Evolutionary conservation across 441 rosid genomes (phyloP), one percentile per base, ranked within the genome.

Genomic region (Jatropha multifida): DNA sequence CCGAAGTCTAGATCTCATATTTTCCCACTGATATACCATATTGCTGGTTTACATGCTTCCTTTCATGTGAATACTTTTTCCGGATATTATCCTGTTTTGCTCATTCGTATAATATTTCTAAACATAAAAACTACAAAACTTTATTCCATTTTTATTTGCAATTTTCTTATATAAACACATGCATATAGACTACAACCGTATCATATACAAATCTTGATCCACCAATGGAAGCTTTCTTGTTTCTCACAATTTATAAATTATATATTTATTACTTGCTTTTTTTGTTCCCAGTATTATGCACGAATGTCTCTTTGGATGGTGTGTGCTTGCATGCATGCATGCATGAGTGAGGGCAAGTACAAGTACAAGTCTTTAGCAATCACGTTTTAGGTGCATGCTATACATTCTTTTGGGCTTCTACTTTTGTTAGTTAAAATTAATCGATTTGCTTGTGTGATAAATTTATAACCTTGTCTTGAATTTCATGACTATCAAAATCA

Each of bases 401-500:
- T 20, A 48, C 0, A 8, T n/a, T 46, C 55, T 58, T 58, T 0
- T 20, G 27, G 40, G 7, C 60, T 40, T 38, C 46, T 56, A 18
- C 37, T 54, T 32, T 2, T 55, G 48, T 10, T 20, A 18, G 20
- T 64, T 64, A 46, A n/a, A 69, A 69, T 42, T 13, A n/a, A 20
- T 56, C 12, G 40, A 41, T 15, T 38, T 56, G 51, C 37, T 55
- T n/a, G 23, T 27, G 20, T 70, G 48, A 49, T 40, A 5, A 38
- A 59, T 40, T 20, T 15, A 32, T 40, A 69, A 11, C 54, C 20
- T 61, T 61, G 20, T 61, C 4, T 7, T 61, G 14, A 61, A 37
- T 46, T 72, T 60, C 68, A 37, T 58, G 62, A 58, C 67, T 5
- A 5, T n/a, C 40, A 69, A 11, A 37, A 69, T 54, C 59, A 70